These are phyloP conservation scores for Corrigiola litoralis DNA, from an alignment of 179 eudicot genomes.

Conservation along the genomic window DNA sequence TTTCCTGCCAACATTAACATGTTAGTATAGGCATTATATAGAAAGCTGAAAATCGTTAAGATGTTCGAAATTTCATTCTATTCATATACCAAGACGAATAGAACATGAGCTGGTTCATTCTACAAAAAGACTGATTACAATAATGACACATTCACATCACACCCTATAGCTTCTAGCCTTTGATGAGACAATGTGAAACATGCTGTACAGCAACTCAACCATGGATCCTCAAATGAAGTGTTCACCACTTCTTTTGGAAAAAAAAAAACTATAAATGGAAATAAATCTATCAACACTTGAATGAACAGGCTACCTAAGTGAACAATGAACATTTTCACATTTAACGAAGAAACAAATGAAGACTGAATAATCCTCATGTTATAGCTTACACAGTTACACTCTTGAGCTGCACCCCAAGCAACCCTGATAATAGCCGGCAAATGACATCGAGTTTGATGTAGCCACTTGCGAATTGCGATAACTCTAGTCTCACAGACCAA, in stretches of 20 bases:
- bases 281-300: conserved; percentile 20
- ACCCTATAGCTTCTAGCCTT: conserved; percentile 11
- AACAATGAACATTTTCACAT: conserved; percentile 9
- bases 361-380: conserved; percentile 16
- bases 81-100: background rate
- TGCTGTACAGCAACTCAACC: conserved; percentile 16
- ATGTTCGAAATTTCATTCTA: background rate
- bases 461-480: no score
- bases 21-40: no score
- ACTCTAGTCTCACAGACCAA: conserved; percentile 6
- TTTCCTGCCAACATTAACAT: no score
- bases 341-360: conserved; percentile 3
- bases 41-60: no score
- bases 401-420: conserved; percentile 8
- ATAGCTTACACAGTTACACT: conserved; percentile 11
- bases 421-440: background rate
- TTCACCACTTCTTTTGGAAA: background rate
- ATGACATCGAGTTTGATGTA: conserved; percentile 21
- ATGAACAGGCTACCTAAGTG: conserved; percentile 15
- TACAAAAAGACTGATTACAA: conserved; percentile 12
- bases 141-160: conserved; percentile 4
- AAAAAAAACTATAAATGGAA: background rate
- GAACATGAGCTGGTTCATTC: background rate
- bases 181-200: conserved; percentile 13
- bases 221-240: background rate